Evolutionary conservation across 371 early-diverging fungal species (phyloP), one percentile per base, ranked within the genome.

Genomic region (Circinella umbellata): DNA sequence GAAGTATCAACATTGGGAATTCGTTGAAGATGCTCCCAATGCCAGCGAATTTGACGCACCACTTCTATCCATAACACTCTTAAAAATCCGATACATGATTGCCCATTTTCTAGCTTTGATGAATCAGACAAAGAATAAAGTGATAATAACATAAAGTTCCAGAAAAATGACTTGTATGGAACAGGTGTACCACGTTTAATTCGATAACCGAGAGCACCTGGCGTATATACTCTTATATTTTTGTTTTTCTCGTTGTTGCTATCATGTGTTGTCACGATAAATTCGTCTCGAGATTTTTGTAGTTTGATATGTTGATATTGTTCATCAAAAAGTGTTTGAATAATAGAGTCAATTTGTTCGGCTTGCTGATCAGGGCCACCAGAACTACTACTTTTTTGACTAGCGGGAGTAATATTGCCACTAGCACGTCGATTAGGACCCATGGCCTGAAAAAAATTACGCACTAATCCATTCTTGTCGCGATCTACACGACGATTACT

Each of bases 111-210:
- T 18, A 80, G 69, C 11, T 80, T 77, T 34, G 82, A 76, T 14
- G 79, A 71, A 46, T 85, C 80, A 4, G 87, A 80, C 0, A 86
- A 76, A 0, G 84, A 81, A 39, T 88, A 82, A 13, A 91, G 61
- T 10, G 89, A 77, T 47, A 86, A 79, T 42, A 84, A 76, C 34
- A 89, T 63, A 57, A 93, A 71, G 14, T 89, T 86, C 92, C 93
- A 93, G 27, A 94, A 79, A 61, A 94, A 78, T 3, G 92, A 92
- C 35, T 78, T 79, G 53, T 79, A 80, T 3, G 93, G 93, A 4
- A 92, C 88, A 0, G 87, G 74, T 9, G 86, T 77, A 3, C 84
- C 86, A 20, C 85, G 78, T 11, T 86, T 83, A 63, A 91, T 75
- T 54, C 83, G 82, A 47, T 85, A 72, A 9, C 81, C 79, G 7